Conservation (phyloP, 345 rosid genomes). For the Eutrema heterophyllum region DNA sequence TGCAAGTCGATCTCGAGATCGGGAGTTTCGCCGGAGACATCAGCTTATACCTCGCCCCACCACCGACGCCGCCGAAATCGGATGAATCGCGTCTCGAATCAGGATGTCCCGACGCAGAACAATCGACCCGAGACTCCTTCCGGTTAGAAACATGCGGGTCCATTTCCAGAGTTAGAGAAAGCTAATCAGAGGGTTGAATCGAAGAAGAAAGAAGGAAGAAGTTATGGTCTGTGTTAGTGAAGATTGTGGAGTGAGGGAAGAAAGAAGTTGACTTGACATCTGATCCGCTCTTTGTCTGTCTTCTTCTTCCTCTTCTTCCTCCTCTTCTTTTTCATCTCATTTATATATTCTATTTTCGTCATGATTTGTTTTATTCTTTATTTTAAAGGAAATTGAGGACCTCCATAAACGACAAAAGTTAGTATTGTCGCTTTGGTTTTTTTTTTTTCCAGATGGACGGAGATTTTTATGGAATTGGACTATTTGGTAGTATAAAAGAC, state of each 20-base stretch:
- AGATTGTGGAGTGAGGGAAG: constrained; percentile 23
- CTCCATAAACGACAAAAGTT: constrained; percentile 26
- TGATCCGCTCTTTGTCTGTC: constrained; percentile 22
- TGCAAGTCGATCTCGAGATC: constrained; percentile 76
- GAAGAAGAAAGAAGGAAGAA: background rate
- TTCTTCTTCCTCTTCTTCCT: background rate
- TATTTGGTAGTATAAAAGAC: background rate
- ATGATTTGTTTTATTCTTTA: background rate
- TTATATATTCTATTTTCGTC: background rate
- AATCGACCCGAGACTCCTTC: constrained; percentile 1
- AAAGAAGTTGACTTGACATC: constrained; percentile 30
- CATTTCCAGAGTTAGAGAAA: constrained; percentile 17
- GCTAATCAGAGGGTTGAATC: background rate
- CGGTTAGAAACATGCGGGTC: constrained; percentile 32
- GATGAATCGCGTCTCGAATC: constrained; percentile 1
- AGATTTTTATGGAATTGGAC: constrained; percentile 10
- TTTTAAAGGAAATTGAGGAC: background rate
- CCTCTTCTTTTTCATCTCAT: background rate
- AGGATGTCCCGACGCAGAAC: constrained; percentile 22
- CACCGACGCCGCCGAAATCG: background rate
- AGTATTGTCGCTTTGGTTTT: background rate
- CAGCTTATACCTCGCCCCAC: constrained; percentile 86
- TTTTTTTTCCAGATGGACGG: background rate
- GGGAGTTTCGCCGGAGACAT: constrained; percentile 98
- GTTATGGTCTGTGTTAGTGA: background rate